Conservation (phyloP, 2,329 filamentous ascomycete genomes). For the Sordariomycetes sp. region DNA sequence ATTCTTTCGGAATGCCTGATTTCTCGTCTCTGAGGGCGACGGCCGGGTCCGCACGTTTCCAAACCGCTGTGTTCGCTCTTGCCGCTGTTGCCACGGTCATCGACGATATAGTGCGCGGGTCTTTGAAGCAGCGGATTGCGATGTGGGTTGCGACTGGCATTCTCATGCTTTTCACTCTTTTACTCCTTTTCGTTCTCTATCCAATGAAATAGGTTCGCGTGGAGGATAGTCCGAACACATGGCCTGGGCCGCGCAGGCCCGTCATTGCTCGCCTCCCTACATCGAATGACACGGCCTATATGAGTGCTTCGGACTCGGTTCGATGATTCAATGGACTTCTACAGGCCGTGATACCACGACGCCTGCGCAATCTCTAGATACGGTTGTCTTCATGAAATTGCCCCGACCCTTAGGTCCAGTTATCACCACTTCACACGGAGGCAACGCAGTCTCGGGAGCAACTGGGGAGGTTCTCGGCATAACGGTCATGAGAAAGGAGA, state of each 20-base stretch:
- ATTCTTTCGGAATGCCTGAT: slow-evolving; percentile 47
- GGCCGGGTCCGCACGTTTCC: slow-evolving; percentile 58
- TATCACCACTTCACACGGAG: no score
- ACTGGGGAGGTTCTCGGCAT: no score
- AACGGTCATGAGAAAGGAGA: no score
- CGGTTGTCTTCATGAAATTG: no score
- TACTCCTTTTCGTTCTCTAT: not conserved
- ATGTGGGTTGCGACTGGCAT: not conserved
- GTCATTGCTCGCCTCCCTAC: not conserved
- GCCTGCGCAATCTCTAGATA: not conserved
- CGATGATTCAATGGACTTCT: not conserved
- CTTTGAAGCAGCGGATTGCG: not conserved
- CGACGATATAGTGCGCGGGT: not conserved
- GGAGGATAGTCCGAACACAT: not conserved
- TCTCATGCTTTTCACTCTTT: not conserved
- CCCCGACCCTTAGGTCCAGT: no score
- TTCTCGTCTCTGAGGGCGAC: slow-evolving; percentile 63
- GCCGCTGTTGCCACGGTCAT: slow-evolving; percentile 56
- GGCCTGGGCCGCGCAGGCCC: not conserved
- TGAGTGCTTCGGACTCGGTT: not conserved
- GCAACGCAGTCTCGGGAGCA: no score
- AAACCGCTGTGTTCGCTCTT: slow-evolving; percentile 55
- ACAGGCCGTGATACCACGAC: not conserved
- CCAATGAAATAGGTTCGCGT: not conserved
- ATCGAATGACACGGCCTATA: not conserved